Evolutionary conservation across 2,329 filamentous ascomycete species (phyloP).

Genomic region (Talaromyces amestolkiae): DNA sequence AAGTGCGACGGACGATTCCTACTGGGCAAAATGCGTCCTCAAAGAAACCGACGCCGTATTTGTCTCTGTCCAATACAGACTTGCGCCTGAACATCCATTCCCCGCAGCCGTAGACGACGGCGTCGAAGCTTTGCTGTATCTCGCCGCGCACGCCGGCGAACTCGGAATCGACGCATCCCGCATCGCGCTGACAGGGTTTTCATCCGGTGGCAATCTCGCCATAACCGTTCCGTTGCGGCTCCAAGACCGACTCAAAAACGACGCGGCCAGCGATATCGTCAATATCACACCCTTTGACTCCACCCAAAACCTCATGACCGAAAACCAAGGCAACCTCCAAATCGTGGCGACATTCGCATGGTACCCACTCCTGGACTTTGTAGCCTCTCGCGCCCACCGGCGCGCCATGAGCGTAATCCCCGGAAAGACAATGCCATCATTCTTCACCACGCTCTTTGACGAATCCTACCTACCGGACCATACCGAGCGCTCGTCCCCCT

Average conservation of each 20-base stretch:
- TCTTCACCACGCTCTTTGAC: conserved; percentile 52
- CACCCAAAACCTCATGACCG: conserved; percentile 33
- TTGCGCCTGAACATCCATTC: conserved; percentile 61
- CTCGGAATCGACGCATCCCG: conserved; percentile 57
- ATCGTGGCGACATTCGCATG: conserved; percentile 59
- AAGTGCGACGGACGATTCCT: conserved; percentile 58
- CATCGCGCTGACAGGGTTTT: conserved; percentile 61
- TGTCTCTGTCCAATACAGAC: conserved; percentile 60
- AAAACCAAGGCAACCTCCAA: conserved; percentile 43
- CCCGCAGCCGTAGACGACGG: conserved; percentile 64
- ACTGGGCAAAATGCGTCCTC: conserved; percentile 59
- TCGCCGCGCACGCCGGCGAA: conserved; percentile 55
- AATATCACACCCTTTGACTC: conserved; percentile 30
- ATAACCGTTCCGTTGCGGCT: conserved; percentile 61
- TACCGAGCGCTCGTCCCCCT: conserved; percentile 54
- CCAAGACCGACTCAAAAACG: conserved; percentile 30
- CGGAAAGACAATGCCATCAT: conserved; percentile 48
- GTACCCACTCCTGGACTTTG: conserved; percentile 64
- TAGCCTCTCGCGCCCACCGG: conserved; percentile 58
- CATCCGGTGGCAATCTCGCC: conserved; percentile 61
- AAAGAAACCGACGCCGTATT: conserved; percentile 57
- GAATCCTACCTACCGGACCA: conserved; percentile 48
- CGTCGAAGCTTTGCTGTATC: conserved; percentile 59
- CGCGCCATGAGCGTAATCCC: conserved; percentile 55
- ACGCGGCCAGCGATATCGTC: conserved; percentile 17